These are phyloP conservation scores for Phaseolus coccineus DNA, from an alignment of 331 rosid genomes.

Conservation along the genomic window DNA sequence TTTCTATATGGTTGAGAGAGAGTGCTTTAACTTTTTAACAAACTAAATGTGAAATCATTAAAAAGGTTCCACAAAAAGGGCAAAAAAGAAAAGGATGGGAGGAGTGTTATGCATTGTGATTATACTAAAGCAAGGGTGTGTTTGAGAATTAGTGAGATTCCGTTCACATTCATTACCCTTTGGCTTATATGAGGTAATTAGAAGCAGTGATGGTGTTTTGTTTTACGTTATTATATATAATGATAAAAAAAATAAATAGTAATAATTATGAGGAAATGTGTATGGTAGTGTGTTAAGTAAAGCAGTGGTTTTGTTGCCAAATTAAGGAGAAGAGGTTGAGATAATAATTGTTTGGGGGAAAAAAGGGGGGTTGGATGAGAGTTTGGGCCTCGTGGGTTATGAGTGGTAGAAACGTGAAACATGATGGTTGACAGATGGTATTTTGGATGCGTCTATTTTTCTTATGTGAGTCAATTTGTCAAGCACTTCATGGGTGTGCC, in stretches of 20 bases:
- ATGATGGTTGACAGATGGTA: slow-evolving; percentile 65
- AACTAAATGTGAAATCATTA: slow-evolving; percentile 48
- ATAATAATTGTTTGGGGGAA: slow-evolving; percentile 44
- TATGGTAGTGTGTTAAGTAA: slow-evolving; percentile 39
- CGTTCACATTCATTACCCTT: neutral
- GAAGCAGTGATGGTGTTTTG: slow-evolving; percentile 56
- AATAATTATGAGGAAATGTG: slow-evolving; percentile 51
- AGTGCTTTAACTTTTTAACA: slow-evolving; percentile 27
- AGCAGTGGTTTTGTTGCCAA: slow-evolving; percentile 51
- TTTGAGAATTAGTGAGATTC: neutral
- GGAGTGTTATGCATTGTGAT: slow-evolving; percentile 38
- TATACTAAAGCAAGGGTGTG: slow-evolving; percentile 12
- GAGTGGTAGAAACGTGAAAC: slow-evolving; percentile 78
- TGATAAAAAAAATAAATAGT: too few relatives aligned
- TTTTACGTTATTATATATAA: slow-evolving; percentile 57
- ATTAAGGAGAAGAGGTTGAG: slow-evolving; percentile 48
- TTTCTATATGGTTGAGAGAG: slow-evolving; percentile 33
- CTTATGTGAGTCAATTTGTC: slow-evolving; percentile 45
- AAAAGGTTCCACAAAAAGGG: slow-evolving; percentile 39
- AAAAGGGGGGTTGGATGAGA: slow-evolving; percentile 3
- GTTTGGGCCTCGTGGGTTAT: slow-evolving; percentile 65
- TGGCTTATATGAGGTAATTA: neutral
- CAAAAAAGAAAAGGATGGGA: slow-evolving; percentile 13
- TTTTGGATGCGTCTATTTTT: slow-evolving; percentile 46
- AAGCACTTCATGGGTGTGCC: slow-evolving; percentile 34